A percentile compares a stretch with the other conserved stretches of the same genome.
These are phyloP conservation scores for Neonectria punicea DNA, from an alignment of 2,329 filamentous ascomycete genomes.

Conservation along the genomic window DNA sequence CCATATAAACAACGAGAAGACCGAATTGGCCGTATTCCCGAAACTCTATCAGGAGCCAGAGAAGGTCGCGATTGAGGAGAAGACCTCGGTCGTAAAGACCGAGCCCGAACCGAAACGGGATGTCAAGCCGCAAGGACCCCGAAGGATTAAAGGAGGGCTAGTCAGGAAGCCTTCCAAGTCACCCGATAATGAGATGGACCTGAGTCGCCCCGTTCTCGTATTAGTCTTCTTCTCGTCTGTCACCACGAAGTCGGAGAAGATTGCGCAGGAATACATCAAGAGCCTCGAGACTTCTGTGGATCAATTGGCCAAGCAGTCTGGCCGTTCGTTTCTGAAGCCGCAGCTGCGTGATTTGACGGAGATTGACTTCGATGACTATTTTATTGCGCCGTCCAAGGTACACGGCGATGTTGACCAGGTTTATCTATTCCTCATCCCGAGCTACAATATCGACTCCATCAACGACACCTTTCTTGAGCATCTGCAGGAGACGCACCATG, in stretches of 20 bases:
- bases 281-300: slow-evolving; percentile 64
- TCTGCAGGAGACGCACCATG: slow-evolving; percentile 91
- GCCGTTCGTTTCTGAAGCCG: slow-evolving; percentile 62
- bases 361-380: slow-evolving; percentile 93
- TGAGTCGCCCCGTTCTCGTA: slow-evolving; percentile 69
- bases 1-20: slow-evolving; percentile 48
- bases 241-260: slow-evolving; percentile 82
- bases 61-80: slow-evolving; percentile 23
- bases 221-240: slow-evolving; percentile 91
- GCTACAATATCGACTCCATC: slow-evolving; percentile 95
- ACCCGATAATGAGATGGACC: slow-evolving; percentile 41
- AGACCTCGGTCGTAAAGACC: slow-evolving; percentile 31
- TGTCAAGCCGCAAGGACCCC: slow-evolving; percentile 55
- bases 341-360: slow-evolving; percentile 82
- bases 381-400: slow-evolving; percentile 78
- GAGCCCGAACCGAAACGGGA: slow-evolving; percentile 43
- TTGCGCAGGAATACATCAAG: slow-evolving; percentile 72
- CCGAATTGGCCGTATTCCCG: slow-evolving; percentile 51
- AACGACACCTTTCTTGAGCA: slow-evolving; percentile 89
- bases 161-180: slow-evolving; percentile 45
- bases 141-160: slow-evolving; percentile 60
- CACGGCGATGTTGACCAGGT: slow-evolving; percentile 70
- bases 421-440: slow-evolving; percentile 87
- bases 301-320: slow-evolving; percentile 53
- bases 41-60: slow-evolving; percentile 47